These are phyloP conservation scores for Lactarius sanguifluus DNA, from an alignment of 768 basidiomycete genomes.

Conservation along the genomic window DNA sequence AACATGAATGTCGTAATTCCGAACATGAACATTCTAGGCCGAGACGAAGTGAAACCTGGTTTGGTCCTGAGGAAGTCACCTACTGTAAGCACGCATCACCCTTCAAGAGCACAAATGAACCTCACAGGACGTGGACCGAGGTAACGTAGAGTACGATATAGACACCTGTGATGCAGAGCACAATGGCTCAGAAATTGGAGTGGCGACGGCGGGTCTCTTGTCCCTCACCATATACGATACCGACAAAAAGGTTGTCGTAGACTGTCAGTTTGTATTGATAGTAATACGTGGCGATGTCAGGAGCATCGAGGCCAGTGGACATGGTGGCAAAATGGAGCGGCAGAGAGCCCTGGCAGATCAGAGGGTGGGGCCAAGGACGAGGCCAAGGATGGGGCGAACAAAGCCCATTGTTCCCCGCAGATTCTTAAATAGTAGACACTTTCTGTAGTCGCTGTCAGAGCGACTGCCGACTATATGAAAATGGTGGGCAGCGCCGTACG, in stretches of 20 bases:
- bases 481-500: too few species aligned
- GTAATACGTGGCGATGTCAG: too few species aligned
- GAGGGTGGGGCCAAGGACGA: too few species aligned
- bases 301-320: too few species aligned
- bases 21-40: not conserved
- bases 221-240: conserved; percentile 2
- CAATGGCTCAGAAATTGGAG: not conserved
- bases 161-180: not conserved
- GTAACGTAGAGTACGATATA: not conserved
- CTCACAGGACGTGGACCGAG: not conserved
- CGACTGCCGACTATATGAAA: too few species aligned
- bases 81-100: not conserved
- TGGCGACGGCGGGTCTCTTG: not conserved
- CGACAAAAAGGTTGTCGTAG: not conserved
- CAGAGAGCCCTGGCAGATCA: too few species aligned
- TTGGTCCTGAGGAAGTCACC: not conserved
- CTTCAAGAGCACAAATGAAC: not conserved
- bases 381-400: too few species aligned
- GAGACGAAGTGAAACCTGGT: not conserved
- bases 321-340: too few species aligned
- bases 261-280: not conserved
- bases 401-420: too few species aligned
- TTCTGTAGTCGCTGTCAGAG: too few species aligned
- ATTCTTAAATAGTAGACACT: too few species aligned
- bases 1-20: conserved; percentile 1